A percentile compares a stretch with the other conserved stretches of the same genome.
Evolutionary conservation across 2,329 filamentous ascomycete species (phyloP).

Genomic region (Fusarium begoniae): DNA sequence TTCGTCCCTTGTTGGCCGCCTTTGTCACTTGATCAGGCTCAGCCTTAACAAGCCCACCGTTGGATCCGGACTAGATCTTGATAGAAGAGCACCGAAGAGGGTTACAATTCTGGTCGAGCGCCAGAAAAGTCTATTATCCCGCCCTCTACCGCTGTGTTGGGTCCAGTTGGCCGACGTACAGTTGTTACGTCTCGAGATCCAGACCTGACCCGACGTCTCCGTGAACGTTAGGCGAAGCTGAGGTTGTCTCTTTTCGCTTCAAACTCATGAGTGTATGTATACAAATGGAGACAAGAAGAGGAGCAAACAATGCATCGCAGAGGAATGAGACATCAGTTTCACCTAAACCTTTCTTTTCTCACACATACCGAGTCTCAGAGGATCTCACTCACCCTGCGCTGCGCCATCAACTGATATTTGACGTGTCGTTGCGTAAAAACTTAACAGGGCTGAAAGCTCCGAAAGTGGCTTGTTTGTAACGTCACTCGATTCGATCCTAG

Average conservation of each 20-base stretch:
- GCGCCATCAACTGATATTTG: conserved; percentile 23
- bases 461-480: not conserved
- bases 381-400: not conserved
- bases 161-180: not conserved
- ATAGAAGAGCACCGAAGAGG: not conserved
- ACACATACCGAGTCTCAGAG: not conserved
- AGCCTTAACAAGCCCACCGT: conserved; percentile 5
- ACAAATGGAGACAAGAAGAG: not conserved
- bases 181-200: no score
- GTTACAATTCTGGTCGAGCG: not conserved
- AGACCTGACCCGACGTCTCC: not conserved
- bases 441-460: conserved; percentile 19
- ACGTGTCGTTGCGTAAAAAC: conserved; percentile 21
- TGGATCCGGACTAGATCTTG: not conserved
- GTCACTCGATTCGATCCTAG: conserved; percentile 19
- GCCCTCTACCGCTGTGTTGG: not conserved
- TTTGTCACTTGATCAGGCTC: conserved; percentile 9
- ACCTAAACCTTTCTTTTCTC: not conserved
- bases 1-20: not conserved
- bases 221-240: not conserved
- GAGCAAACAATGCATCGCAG: not conserved
- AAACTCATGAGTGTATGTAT: not conserved
- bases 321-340: conserved; percentile 1
- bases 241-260: conserved; percentile 18
- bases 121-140: not conserved